Percentiles rank a stretch among this genome's conserved stretches.
Evolutionary conservation across 805 yeast genomes (phyloP).

Genomic region (Yamadazyma sp.): DNA sequence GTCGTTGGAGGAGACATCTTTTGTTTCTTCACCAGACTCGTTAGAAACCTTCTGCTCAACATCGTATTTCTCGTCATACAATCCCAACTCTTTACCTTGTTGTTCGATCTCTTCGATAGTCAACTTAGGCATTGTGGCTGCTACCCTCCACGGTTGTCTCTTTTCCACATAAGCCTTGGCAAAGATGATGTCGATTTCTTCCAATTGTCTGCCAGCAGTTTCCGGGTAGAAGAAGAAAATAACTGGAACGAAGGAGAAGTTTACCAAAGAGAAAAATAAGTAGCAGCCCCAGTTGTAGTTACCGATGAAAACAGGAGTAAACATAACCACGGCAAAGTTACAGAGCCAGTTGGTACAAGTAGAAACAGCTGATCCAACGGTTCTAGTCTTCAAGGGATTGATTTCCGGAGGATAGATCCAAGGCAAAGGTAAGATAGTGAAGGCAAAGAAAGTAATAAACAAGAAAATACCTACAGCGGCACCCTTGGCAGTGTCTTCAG

Average conservation of each 20-base stretch:
- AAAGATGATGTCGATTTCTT: slow-evolving; percentile 54
- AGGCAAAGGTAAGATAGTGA: slow-evolving; percentile 44
- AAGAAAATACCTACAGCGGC: slow-evolving; percentile 46
- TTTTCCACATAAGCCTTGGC: slow-evolving; percentile 61
- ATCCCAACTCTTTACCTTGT: slow-evolving; percentile 57
- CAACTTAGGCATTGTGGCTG: slow-evolving; percentile 59
- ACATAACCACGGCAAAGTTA: slow-evolving; percentile 47
- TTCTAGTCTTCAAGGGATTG: slow-evolving; percentile 47
- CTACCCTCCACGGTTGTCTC: slow-evolving; percentile 60
- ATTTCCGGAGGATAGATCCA: slow-evolving; percentile 50
- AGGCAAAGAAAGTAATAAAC: slow-evolving; percentile 42
- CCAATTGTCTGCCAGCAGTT: slow-evolving; percentile 44
- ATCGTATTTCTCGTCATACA: slow-evolving; percentile 45
- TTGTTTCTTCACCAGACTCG: slow-evolving; percentile 5
- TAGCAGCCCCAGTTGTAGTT: slow-evolving; percentile 41
- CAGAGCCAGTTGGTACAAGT: slow-evolving; percentile 46
- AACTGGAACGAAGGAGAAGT: slow-evolving; percentile 35
- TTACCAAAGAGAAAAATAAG: slow-evolving; percentile 40
- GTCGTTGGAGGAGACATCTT: slow-evolving; percentile 6
- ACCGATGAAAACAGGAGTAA: slow-evolving; percentile 43
- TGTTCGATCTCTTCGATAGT: slow-evolving; percentile 53
- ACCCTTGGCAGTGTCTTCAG: slow-evolving; percentile 37
- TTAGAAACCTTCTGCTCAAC: slow-evolving; percentile 8
- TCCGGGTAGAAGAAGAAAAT: slow-evolving; percentile 46
- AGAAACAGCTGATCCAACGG: slow-evolving; percentile 42